phyloP scores from a whole-genome alignment of 495 filamentous ascomycete species.

The Talaromyces stipitatus region DNA sequence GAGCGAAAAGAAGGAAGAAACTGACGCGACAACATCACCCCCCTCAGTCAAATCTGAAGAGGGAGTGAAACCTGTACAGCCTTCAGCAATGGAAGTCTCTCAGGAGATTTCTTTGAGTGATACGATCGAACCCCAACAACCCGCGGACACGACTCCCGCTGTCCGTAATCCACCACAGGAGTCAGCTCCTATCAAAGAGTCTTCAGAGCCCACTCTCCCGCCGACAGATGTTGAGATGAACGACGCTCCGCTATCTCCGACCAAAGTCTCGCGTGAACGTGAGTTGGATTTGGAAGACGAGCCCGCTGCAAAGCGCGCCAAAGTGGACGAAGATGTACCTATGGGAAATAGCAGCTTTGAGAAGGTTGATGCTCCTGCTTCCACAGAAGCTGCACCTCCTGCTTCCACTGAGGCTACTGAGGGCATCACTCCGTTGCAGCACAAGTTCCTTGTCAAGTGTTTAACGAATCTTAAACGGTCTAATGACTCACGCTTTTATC shows the following conservation, averaged over 20 bases:
- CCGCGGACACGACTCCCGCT: background rate
- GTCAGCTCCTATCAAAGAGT: background rate
- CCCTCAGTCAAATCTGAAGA: slow-evolving; percentile 11
- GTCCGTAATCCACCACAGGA: background rate
- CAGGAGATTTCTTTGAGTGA: background rate
- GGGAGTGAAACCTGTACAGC: slow-evolving; percentile 7
- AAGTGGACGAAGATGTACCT: slow-evolving; percentile 42
- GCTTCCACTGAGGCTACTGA: background rate
- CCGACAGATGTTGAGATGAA: slow-evolving; percentile 30
- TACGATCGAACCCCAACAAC: background rate
- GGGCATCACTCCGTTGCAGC: slow-evolving; percentile 46
- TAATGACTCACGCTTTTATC: slow-evolving; percentile 64
- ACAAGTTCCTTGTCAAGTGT: slow-evolving; percentile 42
- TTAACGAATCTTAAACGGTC: slow-evolving; percentile 74
- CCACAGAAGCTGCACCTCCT: background rate
- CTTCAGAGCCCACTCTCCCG: slow-evolving; percentile 9
- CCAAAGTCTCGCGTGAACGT: slow-evolving; percentile 60
- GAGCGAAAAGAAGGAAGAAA: background rate
- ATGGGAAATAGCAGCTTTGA: background rate
- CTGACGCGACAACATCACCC: slow-evolving; percentile 1
- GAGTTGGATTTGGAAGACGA: slow-evolving; percentile 64
- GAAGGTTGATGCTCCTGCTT: background rate
- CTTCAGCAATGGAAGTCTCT: background rate
- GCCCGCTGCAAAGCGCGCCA: slow-evolving; percentile 69
- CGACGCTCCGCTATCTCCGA: slow-evolving; percentile 31